Conservation (phyloP, 108 stramenopile genomes). For the Discostella pseudostelligera region DNA sequence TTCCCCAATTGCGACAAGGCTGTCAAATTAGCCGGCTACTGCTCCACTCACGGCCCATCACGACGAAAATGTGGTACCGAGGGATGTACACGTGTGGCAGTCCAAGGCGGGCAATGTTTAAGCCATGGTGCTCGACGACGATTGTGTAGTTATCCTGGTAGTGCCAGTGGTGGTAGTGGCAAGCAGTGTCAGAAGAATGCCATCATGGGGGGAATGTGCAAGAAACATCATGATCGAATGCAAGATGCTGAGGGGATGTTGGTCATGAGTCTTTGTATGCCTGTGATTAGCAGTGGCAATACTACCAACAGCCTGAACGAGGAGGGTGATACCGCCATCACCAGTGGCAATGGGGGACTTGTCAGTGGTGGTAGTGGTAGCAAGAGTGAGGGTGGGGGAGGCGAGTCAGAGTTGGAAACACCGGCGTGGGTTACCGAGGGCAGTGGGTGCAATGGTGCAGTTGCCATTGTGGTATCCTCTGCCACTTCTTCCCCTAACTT, state of each 20-base stretch:
- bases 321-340: not conserved
- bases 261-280: constrained; percentile 14
- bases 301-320: not conserved
- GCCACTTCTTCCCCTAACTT: too few species aligned
- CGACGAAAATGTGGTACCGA: constrained; percentile 26
- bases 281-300: not conserved
- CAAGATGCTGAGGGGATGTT: constrained; percentile 32
- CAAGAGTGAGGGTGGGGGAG: constrained; percentile 2
- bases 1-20: constrained; percentile 37
- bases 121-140: constrained; percentile 40
- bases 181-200: constrained; percentile 42
- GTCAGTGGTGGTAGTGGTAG: not conserved
- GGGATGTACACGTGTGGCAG: constrained; percentile 32
- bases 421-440: too few species aligned
- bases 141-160: constrained; percentile 25
- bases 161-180: not conserved
- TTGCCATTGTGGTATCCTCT: too few species aligned
- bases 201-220: constrained; percentile 50
- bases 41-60: constrained; percentile 41
- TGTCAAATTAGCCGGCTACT: constrained; percentile 42
- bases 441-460: too few species aligned
- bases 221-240: constrained; percentile 50
- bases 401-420: too few species aligned
- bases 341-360: too few species aligned
- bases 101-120: constrained; percentile 42